Evolutionary conservation across 495 filamentous ascomycete genomes (phyloP).

Genomic region (Cudoniella acicularis): DNA sequence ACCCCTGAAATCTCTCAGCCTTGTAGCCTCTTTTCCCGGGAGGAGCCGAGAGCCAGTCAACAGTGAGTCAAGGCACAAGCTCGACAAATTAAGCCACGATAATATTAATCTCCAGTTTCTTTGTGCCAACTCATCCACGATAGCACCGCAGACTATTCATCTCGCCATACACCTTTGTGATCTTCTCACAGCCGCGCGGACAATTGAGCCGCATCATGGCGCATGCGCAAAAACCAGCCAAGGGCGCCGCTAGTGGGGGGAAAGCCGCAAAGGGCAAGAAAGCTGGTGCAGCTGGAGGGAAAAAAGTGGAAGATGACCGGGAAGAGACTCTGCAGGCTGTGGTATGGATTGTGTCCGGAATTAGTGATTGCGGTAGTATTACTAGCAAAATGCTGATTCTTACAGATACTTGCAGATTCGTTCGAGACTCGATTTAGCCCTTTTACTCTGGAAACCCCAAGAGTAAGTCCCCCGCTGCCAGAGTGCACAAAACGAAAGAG

Average conservation of each 20-base stretch:
- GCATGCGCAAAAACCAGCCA: conserved; percentile 18
- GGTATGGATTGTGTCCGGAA: conserved; percentile 37
- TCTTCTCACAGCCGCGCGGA: too few species aligned
- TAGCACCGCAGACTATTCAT: too few species aligned
- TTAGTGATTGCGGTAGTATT: neutral
- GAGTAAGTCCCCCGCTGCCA: conserved; percentile 58
- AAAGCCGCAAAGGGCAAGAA: conserved; percentile 36
- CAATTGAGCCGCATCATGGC: conserved; percentile 8
- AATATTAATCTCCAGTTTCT: too few species aligned
- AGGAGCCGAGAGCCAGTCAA: too few species aligned
- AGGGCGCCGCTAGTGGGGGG: conserved; percentile 17
- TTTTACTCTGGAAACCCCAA: conserved; percentile 82
- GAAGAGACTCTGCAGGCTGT: conserved; percentile 91
- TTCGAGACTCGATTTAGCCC: conserved; percentile 89
- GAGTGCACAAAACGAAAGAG: too few species aligned
- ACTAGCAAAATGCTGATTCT: conserved; percentile 6
- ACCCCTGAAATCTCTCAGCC: neutral
- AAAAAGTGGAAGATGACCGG: conserved; percentile 59
- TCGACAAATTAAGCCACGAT: too few species aligned
- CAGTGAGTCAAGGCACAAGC: neutral
- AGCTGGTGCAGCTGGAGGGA: conserved; percentile 50
- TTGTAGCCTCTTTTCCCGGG: neutral
- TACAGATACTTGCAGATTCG: conserved; percentile 79
- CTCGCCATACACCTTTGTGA: too few species aligned
- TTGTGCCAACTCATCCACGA: too few species aligned